Conservation (phyloP, 768 basidiomycete species). For the Phanerodontia chrysosporium region DNA sequence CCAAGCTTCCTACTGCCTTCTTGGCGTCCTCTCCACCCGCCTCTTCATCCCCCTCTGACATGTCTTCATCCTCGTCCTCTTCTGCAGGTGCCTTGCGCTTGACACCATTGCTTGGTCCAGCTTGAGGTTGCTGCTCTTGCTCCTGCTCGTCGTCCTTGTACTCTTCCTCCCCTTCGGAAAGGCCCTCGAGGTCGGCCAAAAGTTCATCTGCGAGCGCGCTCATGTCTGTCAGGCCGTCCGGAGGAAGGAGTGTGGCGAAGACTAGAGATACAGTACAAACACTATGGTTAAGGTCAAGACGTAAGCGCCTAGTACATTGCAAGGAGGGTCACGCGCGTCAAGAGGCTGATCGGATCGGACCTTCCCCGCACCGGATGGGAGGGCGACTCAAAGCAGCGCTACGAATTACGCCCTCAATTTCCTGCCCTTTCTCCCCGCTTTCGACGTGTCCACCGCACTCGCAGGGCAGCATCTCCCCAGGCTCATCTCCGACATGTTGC, state of each 20-base stretch:
- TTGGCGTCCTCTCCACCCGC: slow-evolving; percentile 38
- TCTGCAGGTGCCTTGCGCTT: slow-evolving; percentile 57
- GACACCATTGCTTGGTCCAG: slow-evolving; percentile 25
- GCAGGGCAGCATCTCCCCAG: neutral
- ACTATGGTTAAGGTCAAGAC: neutral
- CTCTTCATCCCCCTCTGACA: slow-evolving; percentile 49
- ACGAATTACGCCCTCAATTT: neutral
- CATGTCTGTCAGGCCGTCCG: slow-evolving; percentile 37
- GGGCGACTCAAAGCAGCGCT: neutral
- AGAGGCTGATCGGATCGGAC: neutral
- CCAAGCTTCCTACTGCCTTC: slow-evolving; percentile 47
- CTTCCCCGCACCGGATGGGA: slow-evolving; percentile 3
- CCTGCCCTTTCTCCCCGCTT: neutral
- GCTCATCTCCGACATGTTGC: neutral
- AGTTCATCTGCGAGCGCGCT: slow-evolving; percentile 88
- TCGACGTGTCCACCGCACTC: neutral
- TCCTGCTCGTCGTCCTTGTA: slow-evolving; percentile 40
- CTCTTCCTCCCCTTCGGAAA: slow-evolving; percentile 58
- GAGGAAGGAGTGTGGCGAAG: neutral
- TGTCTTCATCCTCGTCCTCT: slow-evolving; percentile 46
- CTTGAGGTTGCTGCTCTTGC: slow-evolving; percentile 20
- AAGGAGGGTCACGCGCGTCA: slow-evolving; percentile 1
- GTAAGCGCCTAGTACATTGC: neutral
- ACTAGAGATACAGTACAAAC: neutral
- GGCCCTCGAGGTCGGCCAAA: slow-evolving; percentile 84